phyloP scores from a whole-genome alignment of 169 alveolate genomes.

The Plasmodium sp. region DNA sequence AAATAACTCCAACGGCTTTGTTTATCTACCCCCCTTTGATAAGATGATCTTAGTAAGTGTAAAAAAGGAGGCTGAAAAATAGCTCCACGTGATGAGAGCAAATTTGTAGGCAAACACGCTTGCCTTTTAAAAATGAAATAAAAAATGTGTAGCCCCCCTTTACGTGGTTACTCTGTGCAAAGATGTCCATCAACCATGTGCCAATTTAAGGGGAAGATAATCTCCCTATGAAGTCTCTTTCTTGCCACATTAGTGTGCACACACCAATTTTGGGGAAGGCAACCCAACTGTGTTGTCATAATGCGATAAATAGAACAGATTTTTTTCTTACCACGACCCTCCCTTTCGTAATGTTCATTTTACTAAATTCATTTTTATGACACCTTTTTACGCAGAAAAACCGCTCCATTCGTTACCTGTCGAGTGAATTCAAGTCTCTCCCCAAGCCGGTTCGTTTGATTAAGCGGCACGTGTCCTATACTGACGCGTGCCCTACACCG shows the following conservation, averaged over 20 bases:
- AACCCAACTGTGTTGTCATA: neutral
- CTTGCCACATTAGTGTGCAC: neutral
- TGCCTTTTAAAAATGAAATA: neutral
- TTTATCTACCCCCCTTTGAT: neutral
- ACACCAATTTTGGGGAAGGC: neutral
- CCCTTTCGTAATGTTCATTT: neutral
- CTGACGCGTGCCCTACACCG: neutral
- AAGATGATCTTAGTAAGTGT: neutral
- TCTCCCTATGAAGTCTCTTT: neutral
- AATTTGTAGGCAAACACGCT: neutral
- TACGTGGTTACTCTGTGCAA: neutral
- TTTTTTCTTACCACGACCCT: neutral
- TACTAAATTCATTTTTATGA: neutral
- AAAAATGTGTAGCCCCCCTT: neutral
- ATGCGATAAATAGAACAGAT: neutral
- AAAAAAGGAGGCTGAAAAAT: neutral
- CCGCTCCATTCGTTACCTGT: slow-evolving; percentile 23
- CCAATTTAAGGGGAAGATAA: neutral
- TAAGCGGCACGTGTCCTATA: neutral
- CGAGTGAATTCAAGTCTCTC: slow-evolving; percentile 59
- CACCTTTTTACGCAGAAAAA: slow-evolving; percentile 12
- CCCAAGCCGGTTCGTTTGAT: slow-evolving; percentile 59
- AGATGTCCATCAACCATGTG: neutral
- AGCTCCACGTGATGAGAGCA: neutral
- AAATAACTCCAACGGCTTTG: neutral